Percentiles rank a stretch among this genome's conserved stretches.
Evolutionary conservation across 2,329 filamentous ascomycete genomes (phyloP).

Genomic region (Apiospora pterosperma): DNA sequence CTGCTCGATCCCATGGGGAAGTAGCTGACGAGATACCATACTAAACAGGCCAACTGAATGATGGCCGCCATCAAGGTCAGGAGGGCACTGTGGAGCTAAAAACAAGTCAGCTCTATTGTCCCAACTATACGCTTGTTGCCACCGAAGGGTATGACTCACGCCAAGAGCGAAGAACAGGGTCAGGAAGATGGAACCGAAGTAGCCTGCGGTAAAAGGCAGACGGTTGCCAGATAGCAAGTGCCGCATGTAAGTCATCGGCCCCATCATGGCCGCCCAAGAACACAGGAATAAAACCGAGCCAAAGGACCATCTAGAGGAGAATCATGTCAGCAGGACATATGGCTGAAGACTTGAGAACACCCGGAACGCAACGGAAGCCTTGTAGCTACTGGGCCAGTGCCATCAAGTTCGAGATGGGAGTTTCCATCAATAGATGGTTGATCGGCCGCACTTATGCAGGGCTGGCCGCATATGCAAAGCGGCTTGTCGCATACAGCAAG

Average conservation of each 20-base stretch:
- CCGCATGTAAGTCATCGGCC: constrained; percentile 74
- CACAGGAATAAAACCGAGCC: constrained; percentile 86
- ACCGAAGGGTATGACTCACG: constrained; percentile 57
- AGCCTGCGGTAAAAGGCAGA: constrained; percentile 88
- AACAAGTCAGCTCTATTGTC: not conserved
- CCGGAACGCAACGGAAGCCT: not conserved
- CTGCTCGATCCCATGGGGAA: constrained; percentile 95
- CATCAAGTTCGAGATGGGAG: not conserved
- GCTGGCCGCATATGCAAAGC: constrained; percentile 23
- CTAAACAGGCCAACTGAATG: constrained; percentile 75
- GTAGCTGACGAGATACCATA: constrained; percentile 96
- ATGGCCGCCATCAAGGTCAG: constrained; percentile 83
- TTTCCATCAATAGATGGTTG: constrained; percentile 18
- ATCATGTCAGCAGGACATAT: not conserved
- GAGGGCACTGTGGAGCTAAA: constrained; percentile 75
- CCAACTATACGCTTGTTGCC: not conserved
- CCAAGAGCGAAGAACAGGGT: constrained; percentile 91
- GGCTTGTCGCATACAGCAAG: constrained; percentile 22
- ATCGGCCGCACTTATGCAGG: constrained; percentile 22
- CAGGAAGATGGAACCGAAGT: constrained; percentile 88
- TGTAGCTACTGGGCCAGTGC: not conserved
- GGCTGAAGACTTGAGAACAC: not conserved
- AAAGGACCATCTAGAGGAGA: constrained; percentile 77
- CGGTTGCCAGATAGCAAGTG: constrained; percentile 83
- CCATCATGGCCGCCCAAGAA: constrained; percentile 94